Percentiles rank a stretch among this genome's conserved stretches.
phyloP scores from a whole-genome alignment of 2,329 filamentous ascomycete species.

The Fusarium sterilihyphosum region DNA sequence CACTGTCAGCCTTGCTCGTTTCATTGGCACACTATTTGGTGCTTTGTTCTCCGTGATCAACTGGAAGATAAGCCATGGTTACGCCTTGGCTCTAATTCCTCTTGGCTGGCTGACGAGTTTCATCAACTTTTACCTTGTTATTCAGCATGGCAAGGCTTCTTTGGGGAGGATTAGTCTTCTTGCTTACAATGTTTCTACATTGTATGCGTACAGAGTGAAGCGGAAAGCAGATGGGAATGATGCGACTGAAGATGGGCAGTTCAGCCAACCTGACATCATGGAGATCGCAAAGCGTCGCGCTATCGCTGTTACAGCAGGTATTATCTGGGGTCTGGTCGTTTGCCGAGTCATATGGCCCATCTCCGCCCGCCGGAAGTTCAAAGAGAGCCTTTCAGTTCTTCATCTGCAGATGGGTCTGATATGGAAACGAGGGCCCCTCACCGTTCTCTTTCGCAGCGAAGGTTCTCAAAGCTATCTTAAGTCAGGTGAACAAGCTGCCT shows the following conservation, averaged over 20 bases:
- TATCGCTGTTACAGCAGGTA: slow-evolving; percentile 86
- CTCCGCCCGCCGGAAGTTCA: slow-evolving; percentile 85
- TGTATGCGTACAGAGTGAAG: slow-evolving; percentile 92
- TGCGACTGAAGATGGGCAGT: slow-evolving; percentile 86
- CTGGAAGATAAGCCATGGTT: slow-evolving; percentile 81
- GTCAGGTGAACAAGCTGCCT: slow-evolving; percentile 13
- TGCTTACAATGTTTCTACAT: slow-evolving; percentile 92
- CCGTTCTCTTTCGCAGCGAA: slow-evolving; percentile 72
- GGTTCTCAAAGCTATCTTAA: slow-evolving; percentile 74
- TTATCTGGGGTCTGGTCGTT: slow-evolving; percentile 90
- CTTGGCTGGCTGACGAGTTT: slow-evolving; percentile 85
- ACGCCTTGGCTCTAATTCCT: slow-evolving; percentile 77
- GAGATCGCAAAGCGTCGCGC: slow-evolving; percentile 90
- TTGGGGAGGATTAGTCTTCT: slow-evolving; percentile 94
- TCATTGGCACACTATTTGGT: slow-evolving; percentile 86
- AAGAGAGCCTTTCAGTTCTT: slow-evolving; percentile 85
- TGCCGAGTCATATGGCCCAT: slow-evolving; percentile 94
- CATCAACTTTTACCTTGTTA: slow-evolving; percentile 88
- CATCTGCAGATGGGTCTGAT: slow-evolving; percentile 95
- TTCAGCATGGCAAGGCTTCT: slow-evolving; percentile 85
- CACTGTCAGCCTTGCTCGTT: slow-evolving; percentile 86
- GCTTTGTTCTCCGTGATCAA: slow-evolving; percentile 78
- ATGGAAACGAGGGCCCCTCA: slow-evolving; percentile 92
- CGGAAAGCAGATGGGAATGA: slow-evolving; percentile 73
- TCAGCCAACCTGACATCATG: slow-evolving; percentile 81